phyloP scores from a whole-genome alignment of 2,329 filamentous ascomycete genomes.

The Pseudogymnoascus sp. region DNA sequence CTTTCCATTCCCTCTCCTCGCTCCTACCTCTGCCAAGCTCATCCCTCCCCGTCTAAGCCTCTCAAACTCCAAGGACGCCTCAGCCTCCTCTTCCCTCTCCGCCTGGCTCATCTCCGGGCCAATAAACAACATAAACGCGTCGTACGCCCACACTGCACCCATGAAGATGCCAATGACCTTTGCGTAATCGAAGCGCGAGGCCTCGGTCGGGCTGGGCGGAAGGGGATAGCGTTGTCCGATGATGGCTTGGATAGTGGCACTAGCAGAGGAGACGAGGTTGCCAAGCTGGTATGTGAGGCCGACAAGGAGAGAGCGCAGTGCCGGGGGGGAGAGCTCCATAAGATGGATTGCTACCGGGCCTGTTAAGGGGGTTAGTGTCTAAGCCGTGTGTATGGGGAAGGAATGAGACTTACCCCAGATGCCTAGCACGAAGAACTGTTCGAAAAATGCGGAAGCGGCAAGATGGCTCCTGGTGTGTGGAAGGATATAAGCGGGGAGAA shows the following conservation, averaged over 20 bases:
- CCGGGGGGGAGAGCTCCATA: conserved; percentile 61
- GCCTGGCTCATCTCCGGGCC: conserved; percentile 33
- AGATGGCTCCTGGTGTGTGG: conserved; percentile 46
- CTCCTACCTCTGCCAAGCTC: conserved; percentile 37
- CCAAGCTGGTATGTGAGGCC: conserved; percentile 65
- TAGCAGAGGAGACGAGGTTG: conserved; percentile 64
- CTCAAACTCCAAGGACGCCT: background rate
- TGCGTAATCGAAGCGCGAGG: conserved; percentile 62
- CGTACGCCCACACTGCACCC: conserved; percentile 66
- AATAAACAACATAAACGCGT: conserved; percentile 42
- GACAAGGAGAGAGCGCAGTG: conserved; percentile 61
- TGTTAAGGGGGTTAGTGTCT: background rate
- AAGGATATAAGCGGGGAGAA: conserved; percentile 76
- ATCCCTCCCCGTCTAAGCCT: conserved; percentile 26
- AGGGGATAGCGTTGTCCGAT: conserved; percentile 69
- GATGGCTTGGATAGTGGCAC: conserved; percentile 68
- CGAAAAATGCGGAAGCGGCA: conserved; percentile 73
- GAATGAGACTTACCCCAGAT: conserved; percentile 51
- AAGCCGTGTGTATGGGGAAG: conserved; percentile 36
- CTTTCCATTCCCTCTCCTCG: conserved; percentile 29
- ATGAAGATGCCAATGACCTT: conserved; percentile 84
- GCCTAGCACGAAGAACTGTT: conserved; percentile 69
- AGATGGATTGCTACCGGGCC: conserved; percentile 59
- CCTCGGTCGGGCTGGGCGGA: conserved; percentile 40
- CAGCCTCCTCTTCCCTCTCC: conserved; percentile 1